These are phyloP conservation scores for Colletotrichum aenigma DNA, from an alignment of 2,329 filamentous ascomycete species.

Conservation along the genomic window DNA sequence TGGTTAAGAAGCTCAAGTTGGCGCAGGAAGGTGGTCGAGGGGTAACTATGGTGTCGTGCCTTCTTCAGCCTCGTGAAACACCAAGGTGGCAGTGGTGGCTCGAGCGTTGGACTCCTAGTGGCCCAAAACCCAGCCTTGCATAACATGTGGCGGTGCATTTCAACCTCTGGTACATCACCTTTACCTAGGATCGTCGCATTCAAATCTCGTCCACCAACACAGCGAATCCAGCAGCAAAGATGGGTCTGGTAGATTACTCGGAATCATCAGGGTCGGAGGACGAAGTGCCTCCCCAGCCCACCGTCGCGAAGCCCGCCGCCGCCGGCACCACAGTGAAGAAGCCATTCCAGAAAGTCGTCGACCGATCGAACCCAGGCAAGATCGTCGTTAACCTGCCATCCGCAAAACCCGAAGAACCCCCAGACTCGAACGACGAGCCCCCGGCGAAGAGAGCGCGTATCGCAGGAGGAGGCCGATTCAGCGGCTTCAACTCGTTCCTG, in stretches of 20 bases:
- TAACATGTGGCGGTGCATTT: not conserved
- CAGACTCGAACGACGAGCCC: constrained; percentile 51
- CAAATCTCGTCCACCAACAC: not conserved
- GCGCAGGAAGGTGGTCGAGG: not conserved
- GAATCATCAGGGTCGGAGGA: constrained; percentile 75
- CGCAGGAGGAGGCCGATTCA: constrained; percentile 61
- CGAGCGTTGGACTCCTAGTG: not conserved
- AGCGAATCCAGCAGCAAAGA: constrained; percentile 39
- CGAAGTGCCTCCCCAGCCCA: constrained; percentile 30
- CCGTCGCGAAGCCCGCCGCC: constrained; percentile 31
- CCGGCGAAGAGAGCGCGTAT: constrained; percentile 75
- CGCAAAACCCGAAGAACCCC: constrained; percentile 36
- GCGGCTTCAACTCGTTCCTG: constrained; percentile 85
- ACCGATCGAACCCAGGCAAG: constrained; percentile 80
- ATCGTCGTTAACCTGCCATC: constrained; percentile 81
- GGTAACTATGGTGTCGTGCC: not conserved
- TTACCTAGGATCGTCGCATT: not conserved
- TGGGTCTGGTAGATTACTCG: constrained; percentile 84
- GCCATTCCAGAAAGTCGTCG: constrained; percentile 79
- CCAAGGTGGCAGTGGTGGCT: not conserved
- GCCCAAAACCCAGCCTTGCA: constrained; percentile 9
- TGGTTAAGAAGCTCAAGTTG: not conserved
- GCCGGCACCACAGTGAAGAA: constrained; percentile 47
- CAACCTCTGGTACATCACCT: constrained; percentile 3
- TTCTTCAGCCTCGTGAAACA: constrained; percentile 24